Conservation (phyloP, 2,329 filamentous ascomycete species). For the Chaetomium olivaceum region DNA sequence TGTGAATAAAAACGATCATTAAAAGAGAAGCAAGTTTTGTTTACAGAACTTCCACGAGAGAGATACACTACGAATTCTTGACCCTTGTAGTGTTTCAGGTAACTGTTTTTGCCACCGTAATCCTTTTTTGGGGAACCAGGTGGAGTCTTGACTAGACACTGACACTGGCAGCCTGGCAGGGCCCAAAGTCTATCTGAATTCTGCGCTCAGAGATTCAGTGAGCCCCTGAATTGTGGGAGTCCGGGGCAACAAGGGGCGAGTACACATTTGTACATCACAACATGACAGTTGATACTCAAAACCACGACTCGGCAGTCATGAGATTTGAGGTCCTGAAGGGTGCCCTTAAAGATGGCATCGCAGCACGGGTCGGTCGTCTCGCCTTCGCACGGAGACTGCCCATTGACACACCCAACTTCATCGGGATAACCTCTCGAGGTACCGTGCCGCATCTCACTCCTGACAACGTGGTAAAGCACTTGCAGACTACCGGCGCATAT, state of each 20-base stretch:
- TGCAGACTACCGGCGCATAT: slow-evolving; percentile 69
- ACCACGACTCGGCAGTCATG: slow-evolving; percentile 32
- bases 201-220: background rate
- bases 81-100: background rate
- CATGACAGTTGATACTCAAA: slow-evolving; percentile 25
- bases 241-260: background rate
- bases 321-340: slow-evolving; percentile 51
- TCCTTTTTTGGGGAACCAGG: background rate
- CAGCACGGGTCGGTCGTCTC: slow-evolving; percentile 68
- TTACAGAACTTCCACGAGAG: background rate
- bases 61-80: background rate
- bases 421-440: slow-evolving; percentile 80
- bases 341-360: slow-evolving; percentile 42
- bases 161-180: background rate
- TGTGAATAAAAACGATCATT: background rate
- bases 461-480: slow-evolving; percentile 71
- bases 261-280: slow-evolving; percentile 7
- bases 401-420: slow-evolving; percentile 81
- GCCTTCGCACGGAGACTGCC: slow-evolving; percentile 59
- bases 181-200: slow-evolving; percentile 6
- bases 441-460: slow-evolving; percentile 85
- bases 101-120: background rate
- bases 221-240: background rate
- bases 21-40: background rate
- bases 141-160: background rate